These are phyloP conservation scores for Yamadazyma insecticola DNA, from an alignment of 805 yeast genomes.

Conservation along the genomic window DNA sequence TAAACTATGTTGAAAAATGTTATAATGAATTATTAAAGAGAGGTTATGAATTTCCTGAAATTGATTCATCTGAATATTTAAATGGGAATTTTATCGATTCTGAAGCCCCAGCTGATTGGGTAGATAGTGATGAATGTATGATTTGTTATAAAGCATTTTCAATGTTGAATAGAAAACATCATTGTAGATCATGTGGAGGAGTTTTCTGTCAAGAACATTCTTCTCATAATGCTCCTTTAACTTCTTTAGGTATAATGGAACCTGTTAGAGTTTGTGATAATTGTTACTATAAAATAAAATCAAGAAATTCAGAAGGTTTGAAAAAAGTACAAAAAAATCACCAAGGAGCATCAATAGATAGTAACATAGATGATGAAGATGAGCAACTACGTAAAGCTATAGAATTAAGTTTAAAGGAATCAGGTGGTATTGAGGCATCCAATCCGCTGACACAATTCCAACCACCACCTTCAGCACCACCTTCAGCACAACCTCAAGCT, in stretches of 20 bases:
- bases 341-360: not conserved
- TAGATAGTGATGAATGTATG: constrained; percentile 94
- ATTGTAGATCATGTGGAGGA: constrained; percentile 96
- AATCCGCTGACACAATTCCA: too few relatives aligned
- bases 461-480: constrained; percentile 21
- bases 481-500: constrained; percentile 11
- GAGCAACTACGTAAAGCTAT: constrained; percentile 77
- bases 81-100: constrained; percentile 67
- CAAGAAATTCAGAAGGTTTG: not conserved
- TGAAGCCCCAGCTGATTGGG: constrained; percentile 96
- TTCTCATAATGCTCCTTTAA: constrained; percentile 63
- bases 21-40: constrained; percentile 57
- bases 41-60: constrained; percentile 63
- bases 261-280: constrained; percentile 94
- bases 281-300: constrained; percentile 42
- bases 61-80: constrained; percentile 17
- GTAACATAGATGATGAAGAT: constrained; percentile 47
- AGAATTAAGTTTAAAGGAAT: constrained; percentile 68
- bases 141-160: constrained; percentile 78
- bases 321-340: not conserved
- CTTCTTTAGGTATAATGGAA: constrained; percentile 78
- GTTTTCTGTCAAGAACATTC: constrained; percentile 87
- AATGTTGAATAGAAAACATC: constrained; percentile 86
- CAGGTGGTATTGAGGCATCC: constrained; percentile 13
- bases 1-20: constrained; percentile 58